Conservation (phyloP, 345 rosid genomes). For the Orychophragmus violaceus region DNA sequence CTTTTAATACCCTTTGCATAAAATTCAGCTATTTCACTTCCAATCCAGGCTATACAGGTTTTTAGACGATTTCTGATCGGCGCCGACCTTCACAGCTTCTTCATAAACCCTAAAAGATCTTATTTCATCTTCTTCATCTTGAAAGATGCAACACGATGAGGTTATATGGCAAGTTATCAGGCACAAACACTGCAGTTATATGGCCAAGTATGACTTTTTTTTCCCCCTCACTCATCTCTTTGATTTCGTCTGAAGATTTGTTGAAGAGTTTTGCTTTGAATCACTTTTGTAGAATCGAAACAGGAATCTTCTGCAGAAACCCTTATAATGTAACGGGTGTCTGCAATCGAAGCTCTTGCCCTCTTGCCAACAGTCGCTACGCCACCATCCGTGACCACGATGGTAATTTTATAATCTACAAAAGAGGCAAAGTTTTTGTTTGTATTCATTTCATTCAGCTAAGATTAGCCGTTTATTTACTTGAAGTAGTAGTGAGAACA, state of each 20-base stretch:
- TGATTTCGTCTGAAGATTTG: background rate
- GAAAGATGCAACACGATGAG: conserved; percentile 86
- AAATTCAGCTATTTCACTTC: too few species aligned
- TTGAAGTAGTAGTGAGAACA: too few species aligned
- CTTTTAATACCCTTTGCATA: too few species aligned
- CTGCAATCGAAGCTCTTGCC: conserved; percentile 94
- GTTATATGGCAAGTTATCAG: conserved; percentile 93
- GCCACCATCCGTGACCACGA: conserved; percentile 91
- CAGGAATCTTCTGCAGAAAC: conserved; percentile 88
- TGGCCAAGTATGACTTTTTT: conserved; percentile 56
- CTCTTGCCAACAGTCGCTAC: conserved; percentile 91
- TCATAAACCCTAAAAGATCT: too few species aligned
- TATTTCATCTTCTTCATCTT: background rate
- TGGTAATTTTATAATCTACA: conserved; percentile 31
- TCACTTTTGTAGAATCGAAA: conserved; percentile 61
- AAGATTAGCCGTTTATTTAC: too few species aligned
- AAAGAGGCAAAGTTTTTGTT: background rate
- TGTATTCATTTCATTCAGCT: background rate
- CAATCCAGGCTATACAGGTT: too few species aligned
- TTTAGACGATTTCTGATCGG: too few species aligned
- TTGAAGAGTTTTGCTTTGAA: background rate
- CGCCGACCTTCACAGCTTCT: too few species aligned
- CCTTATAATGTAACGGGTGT: conserved; percentile 88
- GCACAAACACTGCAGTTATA: conserved; percentile 92
- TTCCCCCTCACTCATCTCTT: too few species aligned